phyloP scores from a whole-genome alignment of 2,329 filamentous ascomycete genomes.

The Beauveria sp. region DNA sequence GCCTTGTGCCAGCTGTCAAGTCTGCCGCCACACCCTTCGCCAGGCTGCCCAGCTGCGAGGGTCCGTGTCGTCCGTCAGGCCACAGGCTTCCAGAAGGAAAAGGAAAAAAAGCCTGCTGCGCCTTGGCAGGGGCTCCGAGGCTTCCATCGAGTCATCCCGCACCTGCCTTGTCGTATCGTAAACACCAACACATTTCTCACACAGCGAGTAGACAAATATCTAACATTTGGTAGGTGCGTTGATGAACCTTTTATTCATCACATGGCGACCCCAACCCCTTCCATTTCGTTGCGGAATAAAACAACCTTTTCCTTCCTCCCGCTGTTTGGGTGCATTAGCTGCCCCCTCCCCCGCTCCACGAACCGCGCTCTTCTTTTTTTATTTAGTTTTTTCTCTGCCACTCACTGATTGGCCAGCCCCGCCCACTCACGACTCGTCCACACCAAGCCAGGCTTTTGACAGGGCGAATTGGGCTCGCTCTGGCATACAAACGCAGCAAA shows the following conservation, averaged over 20 bases:
- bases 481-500: no score
- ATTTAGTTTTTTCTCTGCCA: background rate
- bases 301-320: background rate
- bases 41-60: background rate
- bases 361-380: background rate
- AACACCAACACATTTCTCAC: background rate
- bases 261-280: background rate
- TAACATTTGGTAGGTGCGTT: no score
- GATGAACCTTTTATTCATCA: background rate
- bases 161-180: background rate
- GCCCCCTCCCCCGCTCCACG: background rate
- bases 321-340: background rate
- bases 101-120: background rate
- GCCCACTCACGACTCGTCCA: background rate
- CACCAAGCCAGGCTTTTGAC: background rate
- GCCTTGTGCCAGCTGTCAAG: background rate
- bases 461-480: no score
- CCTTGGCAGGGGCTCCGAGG: background rate
- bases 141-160: background rate
- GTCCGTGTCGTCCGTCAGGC: background rate
- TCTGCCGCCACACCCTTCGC: background rate
- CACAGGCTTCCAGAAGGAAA: background rate
- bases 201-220: no score
- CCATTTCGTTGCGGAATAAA: background rate
- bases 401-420: background rate